phyloP scores from a whole-genome alignment of 192 early-diverging fungal species.

The Backusella luteola region DNA sequence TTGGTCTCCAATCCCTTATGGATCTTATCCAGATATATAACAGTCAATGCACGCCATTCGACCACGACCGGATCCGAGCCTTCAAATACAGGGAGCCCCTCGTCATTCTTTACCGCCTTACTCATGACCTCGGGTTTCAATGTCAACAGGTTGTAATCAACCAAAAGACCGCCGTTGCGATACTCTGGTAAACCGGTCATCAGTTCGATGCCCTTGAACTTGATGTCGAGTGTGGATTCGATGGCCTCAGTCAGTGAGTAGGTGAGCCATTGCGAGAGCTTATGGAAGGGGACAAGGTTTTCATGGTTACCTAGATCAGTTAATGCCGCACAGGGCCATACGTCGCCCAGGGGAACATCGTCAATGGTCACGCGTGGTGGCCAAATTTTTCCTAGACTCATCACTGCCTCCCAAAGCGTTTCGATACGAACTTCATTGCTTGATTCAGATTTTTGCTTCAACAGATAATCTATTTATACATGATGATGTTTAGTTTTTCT shows the following conservation, averaged over 20 bases:
- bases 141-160: constrained; percentile 78
- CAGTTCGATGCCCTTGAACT: constrained; percentile 53
- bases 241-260: constrained; percentile 89
- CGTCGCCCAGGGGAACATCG: constrained; percentile 83
- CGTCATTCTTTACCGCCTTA: constrained; percentile 45
- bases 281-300: constrained; percentile 81
- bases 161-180: constrained; percentile 87
- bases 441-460: not conserved
- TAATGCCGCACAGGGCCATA: constrained; percentile 78
- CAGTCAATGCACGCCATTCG: constrained; percentile 94
- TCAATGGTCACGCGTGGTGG: constrained; percentile 73
- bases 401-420: constrained; percentile 76
- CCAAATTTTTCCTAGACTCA: constrained; percentile 85
- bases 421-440: constrained; percentile 53
- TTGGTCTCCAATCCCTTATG: constrained; percentile 55
- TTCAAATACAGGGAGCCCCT: constrained; percentile 66
- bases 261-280: constrained; percentile 94
- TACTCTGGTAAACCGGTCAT: constrained; percentile 90
- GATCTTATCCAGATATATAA: constrained; percentile 74
- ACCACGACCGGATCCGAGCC: constrained; percentile 80
- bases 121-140: constrained; percentile 46
- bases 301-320: constrained; percentile 35
- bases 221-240: constrained; percentile 35
- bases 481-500: not conserved
- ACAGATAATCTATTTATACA: constrained; percentile 15